phyloP scores from a whole-genome alignment of 2,329 filamentous ascomycete genomes.

The Setomelanomma holmii region DNA sequence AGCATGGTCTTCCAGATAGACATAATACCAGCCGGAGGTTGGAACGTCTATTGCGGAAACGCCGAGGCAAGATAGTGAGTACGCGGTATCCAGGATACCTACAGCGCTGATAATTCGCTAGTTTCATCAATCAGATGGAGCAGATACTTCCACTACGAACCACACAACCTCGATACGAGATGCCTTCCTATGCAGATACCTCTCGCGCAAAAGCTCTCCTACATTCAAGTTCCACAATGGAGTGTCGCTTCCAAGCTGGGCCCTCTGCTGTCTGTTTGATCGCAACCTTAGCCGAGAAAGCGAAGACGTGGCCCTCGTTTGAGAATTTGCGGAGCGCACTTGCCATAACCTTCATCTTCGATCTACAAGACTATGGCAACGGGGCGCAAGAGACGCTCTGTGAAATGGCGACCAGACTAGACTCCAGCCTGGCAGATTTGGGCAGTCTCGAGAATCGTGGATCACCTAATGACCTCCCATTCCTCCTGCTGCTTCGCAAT shows the following conservation, averaged over 20 bases:
- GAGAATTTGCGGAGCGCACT: slow-evolving; percentile 1
- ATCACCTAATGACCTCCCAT: neutral
- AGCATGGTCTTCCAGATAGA: slow-evolving; percentile 1
- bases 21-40: neutral
- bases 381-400: neutral
- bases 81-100: neutral
- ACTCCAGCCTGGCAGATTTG: neutral
- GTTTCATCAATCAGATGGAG: slow-evolving; percentile 1
- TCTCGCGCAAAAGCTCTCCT: neutral
- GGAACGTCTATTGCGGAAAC: slow-evolving; percentile 1
- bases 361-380: slow-evolving; percentile 1
- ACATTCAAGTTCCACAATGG: neutral
- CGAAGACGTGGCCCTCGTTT: neutral
- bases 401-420: neutral
- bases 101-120: neutral
- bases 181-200: neutral
- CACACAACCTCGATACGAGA: neutral
- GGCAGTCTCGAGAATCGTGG: neutral
- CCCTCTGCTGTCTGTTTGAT: neutral
- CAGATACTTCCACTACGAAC: neutral
- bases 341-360: neutral
- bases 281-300: neutral
- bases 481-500: neutral
- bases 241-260: neutral
- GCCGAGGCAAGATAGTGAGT: slow-evolving; percentile 1